A percentile compares a stretch with the other conserved stretches of the same genome.
These are phyloP conservation scores for Pyrenochaeta sp. DNA, from an alignment of 2,329 filamentous ascomycete genomes.

Conservation along the genomic window DNA sequence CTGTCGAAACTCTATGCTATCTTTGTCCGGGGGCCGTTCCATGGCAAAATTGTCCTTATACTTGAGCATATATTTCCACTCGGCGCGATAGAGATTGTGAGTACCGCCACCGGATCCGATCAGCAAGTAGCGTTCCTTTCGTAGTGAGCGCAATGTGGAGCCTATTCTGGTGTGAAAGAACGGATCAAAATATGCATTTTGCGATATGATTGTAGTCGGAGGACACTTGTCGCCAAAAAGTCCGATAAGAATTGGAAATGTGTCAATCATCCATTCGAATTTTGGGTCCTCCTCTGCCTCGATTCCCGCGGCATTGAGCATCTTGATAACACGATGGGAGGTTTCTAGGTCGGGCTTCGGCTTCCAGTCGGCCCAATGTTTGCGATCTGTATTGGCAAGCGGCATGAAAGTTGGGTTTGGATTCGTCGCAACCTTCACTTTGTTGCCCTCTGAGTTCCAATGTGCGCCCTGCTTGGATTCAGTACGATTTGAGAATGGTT, in stretches of 20 bases:
- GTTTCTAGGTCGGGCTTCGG: conserved; percentile 64
- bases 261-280: conserved; percentile 66
- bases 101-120: conserved; percentile 66
- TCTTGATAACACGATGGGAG: conserved; percentile 51
- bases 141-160: conserved; percentile 60
- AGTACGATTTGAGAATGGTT: background rate
- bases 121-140: conserved; percentile 61
- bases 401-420: conserved; percentile 53
- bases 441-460: conserved; percentile 61
- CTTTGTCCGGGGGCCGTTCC: conserved; percentile 61
- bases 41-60: conserved; percentile 67
- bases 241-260: conserved; percentile 68
- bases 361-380: conserved; percentile 69
- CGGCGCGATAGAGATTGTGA: conserved; percentile 71
- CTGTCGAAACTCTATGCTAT: conserved; percentile 69
- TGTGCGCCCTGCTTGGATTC: conserved; percentile 61
- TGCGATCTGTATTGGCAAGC: conserved; percentile 43
- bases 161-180: conserved; percentile 64
- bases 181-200: conserved; percentile 61
- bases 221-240: conserved; percentile 70
- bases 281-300: conserved; percentile 56
- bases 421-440: conserved; percentile 66
- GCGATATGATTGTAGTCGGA: conserved; percentile 64
- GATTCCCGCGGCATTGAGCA: conserved; percentile 61
- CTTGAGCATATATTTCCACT: conserved; percentile 67